phyloP scores from a whole-genome alignment of 805 yeast species.

The Suhomyces canberraensis region DNA sequence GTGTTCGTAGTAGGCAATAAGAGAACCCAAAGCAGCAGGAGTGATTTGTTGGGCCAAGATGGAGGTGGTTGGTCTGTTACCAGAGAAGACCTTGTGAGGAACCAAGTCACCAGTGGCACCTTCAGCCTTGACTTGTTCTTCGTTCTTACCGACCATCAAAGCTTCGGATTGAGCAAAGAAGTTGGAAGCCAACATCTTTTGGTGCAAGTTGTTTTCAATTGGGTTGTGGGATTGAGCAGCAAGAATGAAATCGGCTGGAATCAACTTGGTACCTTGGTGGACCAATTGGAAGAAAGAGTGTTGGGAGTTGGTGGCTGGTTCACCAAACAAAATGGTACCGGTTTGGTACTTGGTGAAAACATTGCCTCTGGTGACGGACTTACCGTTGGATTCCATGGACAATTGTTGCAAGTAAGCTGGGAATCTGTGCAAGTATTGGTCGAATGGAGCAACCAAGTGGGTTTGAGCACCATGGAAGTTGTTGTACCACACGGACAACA shows the following conservation, averaged over 20 bases:
- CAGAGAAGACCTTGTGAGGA: slow-evolving; percentile 95
- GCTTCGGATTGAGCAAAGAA: slow-evolving; percentile 99
- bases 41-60: slow-evolving; percentile 94
- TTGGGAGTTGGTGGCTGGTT: slow-evolving; percentile 98
- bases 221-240: slow-evolving; percentile 99
- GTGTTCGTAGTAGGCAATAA: slow-evolving; percentile 97
- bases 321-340: slow-evolving; percentile 94
- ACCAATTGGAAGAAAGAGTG: slow-evolving; percentile 99
- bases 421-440: slow-evolving; percentile 98
- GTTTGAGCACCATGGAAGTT: slow-evolving; percentile 98
- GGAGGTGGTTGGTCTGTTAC: slow-evolving; percentile 98
- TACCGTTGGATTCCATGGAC: slow-evolving; percentile 99
- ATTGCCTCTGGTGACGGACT: slow-evolving; percentile 91
- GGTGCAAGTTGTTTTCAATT: slow-evolving; percentile 89
- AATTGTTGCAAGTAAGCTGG: slow-evolving; percentile 99
- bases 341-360: slow-evolving; percentile 92
- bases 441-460: slow-evolving; percentile 97
- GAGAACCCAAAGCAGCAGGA: slow-evolving; percentile 92
- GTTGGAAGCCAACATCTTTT: slow-evolving; percentile 97
- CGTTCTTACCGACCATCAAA: slow-evolving; percentile 91
- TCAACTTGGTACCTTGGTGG: slow-evolving; percentile 97
- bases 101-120: slow-evolving; percentile 83
- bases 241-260: slow-evolving; percentile 93
- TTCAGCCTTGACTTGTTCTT: slow-evolving; percentile 78
- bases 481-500: slow-evolving; percentile 96